phyloP scores from a whole-genome alignment of 257 asterid species.

The Capsicum rhomboideum region DNA sequence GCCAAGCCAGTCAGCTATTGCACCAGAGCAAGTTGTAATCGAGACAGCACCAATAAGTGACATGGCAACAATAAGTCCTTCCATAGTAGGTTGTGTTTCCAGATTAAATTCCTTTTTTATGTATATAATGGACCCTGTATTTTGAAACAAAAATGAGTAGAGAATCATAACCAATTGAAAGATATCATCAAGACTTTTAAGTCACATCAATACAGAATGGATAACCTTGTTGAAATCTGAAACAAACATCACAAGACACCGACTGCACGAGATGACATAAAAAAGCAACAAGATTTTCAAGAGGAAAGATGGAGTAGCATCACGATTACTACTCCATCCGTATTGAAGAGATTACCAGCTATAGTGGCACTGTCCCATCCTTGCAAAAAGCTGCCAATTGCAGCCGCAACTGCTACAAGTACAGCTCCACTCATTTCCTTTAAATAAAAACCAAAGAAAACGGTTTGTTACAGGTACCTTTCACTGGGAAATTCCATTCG shows the following conservation, averaged over 20 bases:
- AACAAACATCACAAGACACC: neutral
- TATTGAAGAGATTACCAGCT: slow-evolving; percentile 29
- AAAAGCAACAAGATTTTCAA: neutral
- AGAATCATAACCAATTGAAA: neutral
- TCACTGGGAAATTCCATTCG: too few relatives aligned
- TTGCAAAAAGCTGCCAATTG: slow-evolving; percentile 54
- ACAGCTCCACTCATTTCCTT: slow-evolving; percentile 45
- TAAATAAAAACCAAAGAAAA: neutral
- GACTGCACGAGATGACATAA: neutral
- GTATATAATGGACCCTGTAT: slow-evolving; percentile 42
- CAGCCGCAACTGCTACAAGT: slow-evolving; percentile 52
- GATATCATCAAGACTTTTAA: neutral
- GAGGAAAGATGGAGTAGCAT: neutral
- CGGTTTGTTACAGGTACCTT: neutral
- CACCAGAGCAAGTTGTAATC: slow-evolving; percentile 48
- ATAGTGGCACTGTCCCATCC: slow-evolving; percentile 75
- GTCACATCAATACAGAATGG: neutral
- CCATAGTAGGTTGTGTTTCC: slow-evolving; percentile 47
- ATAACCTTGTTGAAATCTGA: neutral
- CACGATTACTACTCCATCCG: neutral
- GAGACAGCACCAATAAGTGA: slow-evolving; percentile 58
- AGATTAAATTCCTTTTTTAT: slow-evolving; percentile 46
- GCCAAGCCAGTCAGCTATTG: slow-evolving; percentile 44
- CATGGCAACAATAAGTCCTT: slow-evolving; percentile 57
- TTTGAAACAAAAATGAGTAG: neutral